Evolutionary conservation across 2,329 filamentous ascomycete genomes (phyloP).

Genomic region (Alternaria gaisen): DNA sequence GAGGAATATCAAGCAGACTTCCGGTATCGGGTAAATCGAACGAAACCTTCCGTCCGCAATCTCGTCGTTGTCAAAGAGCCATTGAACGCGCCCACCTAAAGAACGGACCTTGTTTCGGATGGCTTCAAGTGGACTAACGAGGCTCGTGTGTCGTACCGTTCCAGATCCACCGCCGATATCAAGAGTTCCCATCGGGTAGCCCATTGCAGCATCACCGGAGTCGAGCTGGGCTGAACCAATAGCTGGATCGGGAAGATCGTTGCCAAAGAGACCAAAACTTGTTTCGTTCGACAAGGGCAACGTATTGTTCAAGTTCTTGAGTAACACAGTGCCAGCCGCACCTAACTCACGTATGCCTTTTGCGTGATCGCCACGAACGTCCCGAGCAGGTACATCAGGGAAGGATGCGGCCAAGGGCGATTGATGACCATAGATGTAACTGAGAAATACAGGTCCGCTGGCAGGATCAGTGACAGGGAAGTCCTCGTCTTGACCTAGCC

Average conservation of each 20-base stretch:
- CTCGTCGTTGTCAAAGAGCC: slow-evolving; percentile 52
- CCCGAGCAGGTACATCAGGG: too few species aligned
- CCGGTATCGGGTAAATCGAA: slow-evolving; percentile 44
- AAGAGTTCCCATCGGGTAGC: slow-evolving; percentile 56
- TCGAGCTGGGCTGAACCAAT: slow-evolving; percentile 51
- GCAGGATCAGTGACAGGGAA: slow-evolving; percentile 30
- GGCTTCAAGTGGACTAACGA: slow-evolving; percentile 54
- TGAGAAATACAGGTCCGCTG: too few species aligned
- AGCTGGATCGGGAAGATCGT: slow-evolving; percentile 58
- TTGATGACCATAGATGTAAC: too few species aligned
- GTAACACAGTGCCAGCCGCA: slow-evolving; percentile 52
- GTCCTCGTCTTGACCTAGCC: slow-evolving; percentile 50
- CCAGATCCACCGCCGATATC: slow-evolving; percentile 54
- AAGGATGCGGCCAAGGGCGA: too few species aligned
- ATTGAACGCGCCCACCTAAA: slow-evolving; percentile 56
- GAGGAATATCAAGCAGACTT: slow-evolving; percentile 64
- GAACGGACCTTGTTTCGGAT: slow-evolving; percentile 42
- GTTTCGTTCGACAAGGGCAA: slow-evolving; percentile 60
- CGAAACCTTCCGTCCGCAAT: slow-evolving; percentile 39
- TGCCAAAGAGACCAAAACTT: slow-evolving; percentile 60
- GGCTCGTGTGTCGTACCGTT: slow-evolving; percentile 50
- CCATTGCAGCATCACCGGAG: slow-evolving; percentile 11
- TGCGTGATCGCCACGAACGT: too few species aligned
- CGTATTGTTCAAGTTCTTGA: slow-evolving; percentile 59
- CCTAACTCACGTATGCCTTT: slow-evolving; percentile 50